Base-by-base conservation (phyloP, 2,329 filamentous ascomycete genomes). In the Blastomyces silverae region DNA sequence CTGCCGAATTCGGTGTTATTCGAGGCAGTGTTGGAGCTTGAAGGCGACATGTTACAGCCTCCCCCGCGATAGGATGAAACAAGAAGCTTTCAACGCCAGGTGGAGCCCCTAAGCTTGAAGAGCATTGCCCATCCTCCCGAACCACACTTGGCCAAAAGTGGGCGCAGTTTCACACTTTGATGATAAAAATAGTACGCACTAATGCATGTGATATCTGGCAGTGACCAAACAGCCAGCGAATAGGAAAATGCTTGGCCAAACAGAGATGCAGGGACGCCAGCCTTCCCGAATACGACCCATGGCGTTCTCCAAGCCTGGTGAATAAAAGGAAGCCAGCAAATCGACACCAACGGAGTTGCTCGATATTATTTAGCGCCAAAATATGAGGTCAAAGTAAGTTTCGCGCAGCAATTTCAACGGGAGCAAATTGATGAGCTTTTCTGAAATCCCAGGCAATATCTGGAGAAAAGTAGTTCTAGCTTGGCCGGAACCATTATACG, bases 221-320 rank as follows among this genome's bases (percentile, higher is more conserved):
- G 39, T 44, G 17, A n/a, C n/a, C n/a, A 44, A 20, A 6, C 57
- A 44, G 20, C 34, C 37, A 44, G 34, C 37, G 6, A 59, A 44
- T 39, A 39, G n/a, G 37, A 46, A 42, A n/a, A 48, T 22, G 8
- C 15, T n/a, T 50, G 11, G 28, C 22, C 42, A 15, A 48, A 11
- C 20, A n/a, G 25, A 50, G n/a, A 61, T 37, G 59, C 59, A 50
- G 59, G 59, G 59, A 48, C 59, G 28, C 44, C 59, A 61, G 59
- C 59, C 59, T 15, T 61, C 59, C 59, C 59, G 59, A 61, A 61
- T 52, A 61, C 59, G 59, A 61, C 37, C 37, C 37, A 39, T 13
- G 10, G 7, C 34, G 34, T 37, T 39, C 10, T 2, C 37, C 13
- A 2, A 39, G 37, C 37, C 37, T 2, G 37, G 37, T 13, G 37